phyloP scores from a whole-genome alignment of 2,329 filamentous ascomycete genomes.

The Aspergillus clavatus region DNA sequence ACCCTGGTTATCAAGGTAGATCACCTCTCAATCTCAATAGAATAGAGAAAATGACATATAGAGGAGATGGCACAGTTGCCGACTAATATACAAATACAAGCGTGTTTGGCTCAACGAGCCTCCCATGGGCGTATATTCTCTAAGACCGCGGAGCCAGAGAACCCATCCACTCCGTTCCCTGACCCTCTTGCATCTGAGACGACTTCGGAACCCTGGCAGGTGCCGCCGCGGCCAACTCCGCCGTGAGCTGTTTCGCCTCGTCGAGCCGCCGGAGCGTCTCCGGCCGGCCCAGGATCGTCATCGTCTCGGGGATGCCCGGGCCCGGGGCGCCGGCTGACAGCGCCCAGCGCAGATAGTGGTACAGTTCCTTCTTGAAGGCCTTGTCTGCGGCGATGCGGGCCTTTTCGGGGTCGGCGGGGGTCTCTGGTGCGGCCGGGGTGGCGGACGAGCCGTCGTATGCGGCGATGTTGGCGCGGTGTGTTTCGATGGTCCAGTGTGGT shows the following conservation, averaged over 20 bases:
- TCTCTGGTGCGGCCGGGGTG: slow-evolving; percentile 4
- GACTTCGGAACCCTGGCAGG: slow-evolving; percentile 2
- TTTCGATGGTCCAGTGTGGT: slow-evolving; percentile 37
- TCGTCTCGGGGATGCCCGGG: slow-evolving; percentile 49
- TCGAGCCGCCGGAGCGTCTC: slow-evolving; percentile 46
- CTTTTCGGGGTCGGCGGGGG: slow-evolving; percentile 16
- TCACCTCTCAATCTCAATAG: too few relatives aligned
- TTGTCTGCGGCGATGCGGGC: slow-evolving; percentile 25
- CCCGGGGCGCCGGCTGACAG: slow-evolving; percentile 51
- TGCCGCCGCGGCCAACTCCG: slow-evolving; percentile 10
- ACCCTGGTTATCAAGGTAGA: too few relatives aligned
- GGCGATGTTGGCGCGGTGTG: slow-evolving; percentile 38
- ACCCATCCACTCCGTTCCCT: slow-evolving; percentile 33
- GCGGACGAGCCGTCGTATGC: slow-evolving; percentile 27
- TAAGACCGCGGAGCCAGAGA: slow-evolving; percentile 23
- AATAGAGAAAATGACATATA: background rate
- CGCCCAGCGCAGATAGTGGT: slow-evolving; percentile 55
- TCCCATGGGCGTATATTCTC: too few relatives aligned
- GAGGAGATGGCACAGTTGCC: too few relatives aligned
- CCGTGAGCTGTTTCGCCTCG: slow-evolving; percentile 35
- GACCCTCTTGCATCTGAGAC: background rate
- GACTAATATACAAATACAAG: too few relatives aligned
- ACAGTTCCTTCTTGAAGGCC: slow-evolving; percentile 44
- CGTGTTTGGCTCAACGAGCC: too few relatives aligned
- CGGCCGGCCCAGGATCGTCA: slow-evolving; percentile 52